These are phyloP conservation scores for Parathielavia hyrcaniae DNA, from an alignment of 495 filamentous ascomycete genomes.

Conservation along the genomic window DNA sequence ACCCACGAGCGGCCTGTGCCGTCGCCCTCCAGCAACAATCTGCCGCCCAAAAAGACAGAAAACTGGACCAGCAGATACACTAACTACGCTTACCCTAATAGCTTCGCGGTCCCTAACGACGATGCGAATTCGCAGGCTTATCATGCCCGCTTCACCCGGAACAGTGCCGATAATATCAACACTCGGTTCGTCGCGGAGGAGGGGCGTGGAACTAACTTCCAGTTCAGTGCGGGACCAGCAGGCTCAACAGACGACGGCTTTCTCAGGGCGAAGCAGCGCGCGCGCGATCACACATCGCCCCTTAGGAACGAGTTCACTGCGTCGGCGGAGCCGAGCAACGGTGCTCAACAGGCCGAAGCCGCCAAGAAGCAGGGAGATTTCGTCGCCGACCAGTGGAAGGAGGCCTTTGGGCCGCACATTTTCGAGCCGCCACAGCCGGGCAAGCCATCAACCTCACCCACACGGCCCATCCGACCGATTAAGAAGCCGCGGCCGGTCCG, in stretches of 20 bases:
- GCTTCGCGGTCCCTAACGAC: constrained; percentile 46
- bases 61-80: constrained; percentile 21
- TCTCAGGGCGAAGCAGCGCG: constrained; percentile 31
- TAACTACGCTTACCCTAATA: constrained; percentile 35
- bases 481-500: constrained; percentile 41
- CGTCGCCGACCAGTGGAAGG: constrained; percentile 58
- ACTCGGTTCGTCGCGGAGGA: constrained; percentile 50
- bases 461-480: constrained; percentile 27
- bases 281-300: constrained; percentile 34
- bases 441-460: constrained; percentile 36
- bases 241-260: constrained; percentile 27
- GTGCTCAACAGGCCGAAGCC: constrained; percentile 9
- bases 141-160: constrained; percentile 43
- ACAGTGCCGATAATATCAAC: constrained; percentile 69
- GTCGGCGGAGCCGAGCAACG: constrained; percentile 17
- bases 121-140: constrained; percentile 23
- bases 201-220: constrained; percentile 27
- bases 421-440: constrained; percentile 43
- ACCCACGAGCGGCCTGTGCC: constrained; percentile 1
- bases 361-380: constrained; percentile 43
- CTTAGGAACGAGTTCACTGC: constrained; percentile 18
- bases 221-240: constrained; percentile 42
- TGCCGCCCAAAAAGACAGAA: constrained; percentile 10
- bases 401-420: constrained; percentile 55
- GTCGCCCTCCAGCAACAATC: not conserved